phyloP scores from a whole-genome alignment of 2,329 filamentous ascomycete genomes.

The Clarireedia homoeocarpa region DNA sequence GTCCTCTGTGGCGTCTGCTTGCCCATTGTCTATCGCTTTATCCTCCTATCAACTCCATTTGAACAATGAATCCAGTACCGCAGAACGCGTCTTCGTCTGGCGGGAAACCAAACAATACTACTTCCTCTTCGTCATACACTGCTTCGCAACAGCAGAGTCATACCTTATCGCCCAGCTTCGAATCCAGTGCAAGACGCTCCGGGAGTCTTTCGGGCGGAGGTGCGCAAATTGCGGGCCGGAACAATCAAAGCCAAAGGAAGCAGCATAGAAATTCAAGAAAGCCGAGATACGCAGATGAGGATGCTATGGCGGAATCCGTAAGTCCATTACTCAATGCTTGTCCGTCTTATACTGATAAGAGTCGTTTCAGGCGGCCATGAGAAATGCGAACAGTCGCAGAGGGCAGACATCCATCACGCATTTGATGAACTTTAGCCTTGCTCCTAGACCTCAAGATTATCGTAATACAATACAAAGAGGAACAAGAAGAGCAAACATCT shows the following conservation, averaged over 20 bases:
- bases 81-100: slow-evolving; percentile 24
- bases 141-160: slow-evolving; percentile 25
- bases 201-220: slow-evolving; percentile 14
- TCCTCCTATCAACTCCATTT: not conserved
- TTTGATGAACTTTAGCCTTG: slow-evolving; percentile 82
- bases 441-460: slow-evolving; percentile 58
- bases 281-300: slow-evolving; percentile 70
- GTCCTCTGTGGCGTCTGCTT: not conserved
- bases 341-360: slow-evolving; percentile 5
- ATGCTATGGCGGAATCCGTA: slow-evolving; percentile 76
- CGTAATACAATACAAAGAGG: slow-evolving; percentile 42
- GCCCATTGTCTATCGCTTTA: not conserved
- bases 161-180: slow-evolving; percentile 23
- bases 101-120: slow-evolving; percentile 27
- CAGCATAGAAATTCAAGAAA: slow-evolving; percentile 79
- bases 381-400: slow-evolving; percentile 65
- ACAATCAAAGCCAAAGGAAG: slow-evolving; percentile 66
- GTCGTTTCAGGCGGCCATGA: slow-evolving; percentile 34
- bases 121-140: slow-evolving; percentile 20
- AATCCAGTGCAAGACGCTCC: slow-evolving; percentile 24
- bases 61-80: slow-evolving; percentile 27
- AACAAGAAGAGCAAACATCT: slow-evolving; percentile 61
- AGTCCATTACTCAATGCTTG: slow-evolving; percentile 23
- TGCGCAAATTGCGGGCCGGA: slow-evolving; percentile 43
- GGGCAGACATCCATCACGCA: slow-evolving; percentile 97